Percentiles rank a stretch among this genome's conserved stretches.
These are phyloP conservation scores for Cubamyces sp. DNA, from an alignment of 768 basidiomycete genomes.

Conservation along the genomic window DNA sequence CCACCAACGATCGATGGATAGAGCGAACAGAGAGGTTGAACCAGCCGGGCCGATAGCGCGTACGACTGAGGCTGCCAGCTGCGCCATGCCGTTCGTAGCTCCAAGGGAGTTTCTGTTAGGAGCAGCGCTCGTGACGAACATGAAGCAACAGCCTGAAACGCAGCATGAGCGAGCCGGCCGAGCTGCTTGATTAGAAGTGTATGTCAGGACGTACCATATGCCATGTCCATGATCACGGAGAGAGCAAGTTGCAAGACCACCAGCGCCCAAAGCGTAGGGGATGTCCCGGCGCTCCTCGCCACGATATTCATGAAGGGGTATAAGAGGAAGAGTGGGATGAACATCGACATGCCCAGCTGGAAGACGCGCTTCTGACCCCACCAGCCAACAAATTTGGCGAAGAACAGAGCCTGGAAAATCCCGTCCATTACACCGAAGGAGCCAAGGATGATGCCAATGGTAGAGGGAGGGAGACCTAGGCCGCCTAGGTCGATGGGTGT, in stretches of 20 bases:
- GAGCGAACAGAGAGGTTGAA: slow-evolving; percentile 60
- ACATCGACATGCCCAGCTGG: slow-evolving; percentile 34
- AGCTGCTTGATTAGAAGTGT: background rate
- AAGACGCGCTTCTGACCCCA: slow-evolving; percentile 41
- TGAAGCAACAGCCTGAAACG: slow-evolving; percentile 34
- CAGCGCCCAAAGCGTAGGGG: slow-evolving; percentile 30
- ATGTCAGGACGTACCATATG: slow-evolving; percentile 32
- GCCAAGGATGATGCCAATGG: slow-evolving; percentile 44
- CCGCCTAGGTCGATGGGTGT: slow-evolving; percentile 45
- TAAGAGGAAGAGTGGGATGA: slow-evolving; percentile 31
- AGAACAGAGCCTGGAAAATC: slow-evolving; percentile 42
- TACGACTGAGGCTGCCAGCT: slow-evolving; percentile 52
- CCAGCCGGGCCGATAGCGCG: slow-evolving; percentile 57
- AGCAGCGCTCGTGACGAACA: slow-evolving; percentile 37
- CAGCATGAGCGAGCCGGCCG: background rate
- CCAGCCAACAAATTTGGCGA: slow-evolving; percentile 40
- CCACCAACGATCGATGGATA: slow-evolving; percentile 49
- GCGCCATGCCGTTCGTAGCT: slow-evolving; percentile 57
- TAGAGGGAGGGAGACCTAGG: slow-evolving; percentile 39
- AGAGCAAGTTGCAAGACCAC: slow-evolving; percentile 32
- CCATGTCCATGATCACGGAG: slow-evolving; percentile 34
- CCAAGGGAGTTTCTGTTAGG: slow-evolving; percentile 46
- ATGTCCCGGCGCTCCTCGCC: slow-evolving; percentile 26
- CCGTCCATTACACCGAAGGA: slow-evolving; percentile 43
- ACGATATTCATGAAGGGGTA: slow-evolving; percentile 36